A percentile compares a stretch with the other conserved stretches of the same genome.
These are phyloP conservation scores for Infundibulicybe gibba DNA, from an alignment of 768 basidiomycete genomes.

Conservation along the genomic window DNA sequence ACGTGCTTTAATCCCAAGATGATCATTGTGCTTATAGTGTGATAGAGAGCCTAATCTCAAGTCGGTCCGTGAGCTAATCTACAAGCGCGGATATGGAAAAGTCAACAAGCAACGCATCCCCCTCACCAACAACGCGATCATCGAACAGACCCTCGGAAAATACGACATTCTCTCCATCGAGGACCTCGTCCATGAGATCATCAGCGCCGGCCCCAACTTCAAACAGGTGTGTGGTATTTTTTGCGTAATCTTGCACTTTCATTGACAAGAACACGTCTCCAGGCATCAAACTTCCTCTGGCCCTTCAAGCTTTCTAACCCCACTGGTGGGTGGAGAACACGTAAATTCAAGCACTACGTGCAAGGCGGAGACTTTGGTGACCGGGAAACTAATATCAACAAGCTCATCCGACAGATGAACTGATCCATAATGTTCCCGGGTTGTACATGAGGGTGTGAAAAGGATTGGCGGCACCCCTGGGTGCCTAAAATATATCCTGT, in stretches of 20 bases:
- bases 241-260: not conserved
- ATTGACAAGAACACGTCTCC: slow-evolving; percentile 6
- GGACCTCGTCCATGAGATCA: slow-evolving; percentile 96
- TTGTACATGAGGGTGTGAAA: too few species aligned
- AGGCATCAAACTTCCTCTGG: slow-evolving; percentile 97
- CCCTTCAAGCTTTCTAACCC: slow-evolving; percentile 99
- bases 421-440: slow-evolving; percentile 30
- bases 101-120: slow-evolving; percentile 97
- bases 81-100: slow-evolving; percentile 99
- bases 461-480: not conserved
- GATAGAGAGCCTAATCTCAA: slow-evolving; percentile 92
- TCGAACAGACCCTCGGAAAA: slow-evolving; percentile 88
- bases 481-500: too few species aligned
- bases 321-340: slow-evolving; percentile 94
- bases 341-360: slow-evolving; percentile 97
- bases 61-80: slow-evolving; percentile 93
- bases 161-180: slow-evolving; percentile 96
- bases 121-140: slow-evolving; percentile 88
- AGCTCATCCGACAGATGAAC: slow-evolving; percentile 95
- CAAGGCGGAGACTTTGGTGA: slow-evolving; percentile 98
- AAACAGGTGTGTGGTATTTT: slow-evolving; percentile 70
- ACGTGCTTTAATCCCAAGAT: not conserved
- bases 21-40: slow-evolving; percentile 1
- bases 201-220: slow-evolving; percentile 96
- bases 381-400: slow-evolving; percentile 96